Evolutionary conservation across 2,329 filamentous ascomycete genomes (phyloP), one percentile per base, ranked within the genome.

Genomic region (Colletotrichum sansevieriae): DNA sequence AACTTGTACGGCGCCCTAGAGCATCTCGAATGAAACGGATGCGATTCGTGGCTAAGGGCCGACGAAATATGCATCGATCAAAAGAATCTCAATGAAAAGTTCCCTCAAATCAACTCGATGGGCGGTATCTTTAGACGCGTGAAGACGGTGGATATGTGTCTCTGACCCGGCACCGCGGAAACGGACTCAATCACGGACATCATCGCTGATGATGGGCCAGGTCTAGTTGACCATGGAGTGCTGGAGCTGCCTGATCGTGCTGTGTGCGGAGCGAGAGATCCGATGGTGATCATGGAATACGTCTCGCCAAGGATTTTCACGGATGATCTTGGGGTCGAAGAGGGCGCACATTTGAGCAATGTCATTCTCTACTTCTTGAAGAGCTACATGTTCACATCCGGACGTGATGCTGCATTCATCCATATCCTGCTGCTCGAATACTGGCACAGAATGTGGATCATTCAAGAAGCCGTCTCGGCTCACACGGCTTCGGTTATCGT

Each of bases 371-470:
- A 73, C 78, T 25, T 25, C 5, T 25, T 25, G 25, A 18, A 18
- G 18, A 18, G 18, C 18, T 18, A 18, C 18, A 18, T 18, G 18
- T 18, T 18, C 18, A 18, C 18, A 18, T 18, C 18, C 18, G 18
- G 18, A 18, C 22, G 2, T 22, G 22, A 22, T 4, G 22, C 5
- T 5, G 25, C 25, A 25, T 5, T 25, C 5, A 25, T 4, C 25
- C 25, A 25, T 25, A 5, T 4, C 25, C 25, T 25, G 5, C 25
- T 25, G 1, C 71, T 74, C 58, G 71, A 76, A 5, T 81, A 80
- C 65, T 80, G 78, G 79, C 72, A 22, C 4, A 22, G 22, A 37
- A 49, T 81, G 0, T 79, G 77, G 76, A 72, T 78, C 10, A 72
- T 77, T 5, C 76, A 77, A 59, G 76, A 78, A 59, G 70, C 78